Evolutionary conservation across 352 stramenopile genomes (phyloP).

Genomic region (Globisporangium sylvaticum): DNA sequence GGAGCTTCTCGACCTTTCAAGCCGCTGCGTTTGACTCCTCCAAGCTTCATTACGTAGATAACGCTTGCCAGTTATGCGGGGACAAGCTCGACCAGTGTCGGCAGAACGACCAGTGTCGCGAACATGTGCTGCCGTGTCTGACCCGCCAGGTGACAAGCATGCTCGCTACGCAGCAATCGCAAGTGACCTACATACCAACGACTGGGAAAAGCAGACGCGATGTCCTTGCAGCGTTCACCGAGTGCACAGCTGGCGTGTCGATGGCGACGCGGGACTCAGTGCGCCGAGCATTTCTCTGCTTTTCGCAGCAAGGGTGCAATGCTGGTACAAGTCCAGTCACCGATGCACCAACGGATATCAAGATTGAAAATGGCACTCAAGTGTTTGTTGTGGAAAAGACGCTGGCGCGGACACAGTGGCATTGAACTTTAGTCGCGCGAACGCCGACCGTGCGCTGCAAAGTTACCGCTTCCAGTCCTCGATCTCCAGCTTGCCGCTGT

Average conservation of each 20-base stretch:
- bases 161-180: not conserved
- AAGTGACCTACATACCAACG: not conserved
- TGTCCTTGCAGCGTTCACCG: not conserved
- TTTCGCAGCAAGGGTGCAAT: not conserved
- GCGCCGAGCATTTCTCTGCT: slow-evolving; percentile 8
- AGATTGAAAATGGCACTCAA: slow-evolving; percentile 13
- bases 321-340: not conserved
- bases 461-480: slow-evolving; percentile 12
- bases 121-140: slow-evolving; percentile 6
- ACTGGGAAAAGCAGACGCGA: slow-evolving; percentile 1
- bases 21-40: slow-evolving; percentile 8
- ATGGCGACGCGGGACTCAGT: slow-evolving; percentile 8
- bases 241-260: not conserved
- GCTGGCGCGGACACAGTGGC: not conserved
- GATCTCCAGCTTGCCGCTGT: slow-evolving; percentile 9
- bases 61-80: not conserved
- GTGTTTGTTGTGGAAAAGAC: slow-evolving; percentile 2
- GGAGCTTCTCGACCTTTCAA: not conserved
- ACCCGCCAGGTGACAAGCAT: not conserved
- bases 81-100: slow-evolving; percentile 6
- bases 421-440: not conserved
- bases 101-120: slow-evolving; percentile 6
- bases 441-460: not conserved
- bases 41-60: not conserved
- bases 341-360: not conserved